Evolutionary conservation across 2,329 filamentous ascomycete species (phyloP), one percentile per base, ranked within the genome.

Genomic region (Clathrospora elynae): DNA sequence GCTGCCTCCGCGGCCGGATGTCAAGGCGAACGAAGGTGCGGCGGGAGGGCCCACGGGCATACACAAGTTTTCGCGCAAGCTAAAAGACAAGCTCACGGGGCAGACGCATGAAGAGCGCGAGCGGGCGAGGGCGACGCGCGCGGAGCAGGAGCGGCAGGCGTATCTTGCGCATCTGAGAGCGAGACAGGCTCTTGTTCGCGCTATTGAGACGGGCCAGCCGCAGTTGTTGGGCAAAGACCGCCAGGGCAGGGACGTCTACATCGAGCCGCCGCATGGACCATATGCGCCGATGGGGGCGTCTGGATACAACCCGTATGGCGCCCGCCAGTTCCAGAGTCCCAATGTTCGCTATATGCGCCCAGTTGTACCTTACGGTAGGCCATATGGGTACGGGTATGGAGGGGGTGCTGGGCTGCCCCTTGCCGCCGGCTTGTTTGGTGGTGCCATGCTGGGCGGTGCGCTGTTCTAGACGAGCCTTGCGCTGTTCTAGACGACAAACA

Each of bases 31-130:
- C 14, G 35, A 47, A 34, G 28, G 28, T 3, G 33, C 35, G 9
- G 20, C 48, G 8, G 42, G 50, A 16, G 49, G 53, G 31, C 65
- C 62, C 26, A 70, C 64, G 6, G 67, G 67, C 10, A 64, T 73
- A 23, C 68, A 72, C 30, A 73, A 71, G 36, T 73, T 82, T 14
- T 80, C 79, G 1, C 74, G 81, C 42, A 78, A 75, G 38, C 66
- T 85, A 51, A 84, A 84, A 59, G 80, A 84, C 64, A 79, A 78
- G 52, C 54, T 84, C 11, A 85, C 82, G 0, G 69, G 73, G 11
- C 77, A 75, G 4, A 82, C 80, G 3, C 81, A 84, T 60, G 68
- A 75, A 16, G 68, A 84, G 57, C 77, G 81, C 16, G 74, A 75
- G 36, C 59, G 62, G 5, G 69, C 74, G 17, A 74, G 81, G 4